Evolutionary conservation across 1,284 basidiomycete genomes (phyloP).

Genomic region (Ceratobasidium sp.): DNA sequence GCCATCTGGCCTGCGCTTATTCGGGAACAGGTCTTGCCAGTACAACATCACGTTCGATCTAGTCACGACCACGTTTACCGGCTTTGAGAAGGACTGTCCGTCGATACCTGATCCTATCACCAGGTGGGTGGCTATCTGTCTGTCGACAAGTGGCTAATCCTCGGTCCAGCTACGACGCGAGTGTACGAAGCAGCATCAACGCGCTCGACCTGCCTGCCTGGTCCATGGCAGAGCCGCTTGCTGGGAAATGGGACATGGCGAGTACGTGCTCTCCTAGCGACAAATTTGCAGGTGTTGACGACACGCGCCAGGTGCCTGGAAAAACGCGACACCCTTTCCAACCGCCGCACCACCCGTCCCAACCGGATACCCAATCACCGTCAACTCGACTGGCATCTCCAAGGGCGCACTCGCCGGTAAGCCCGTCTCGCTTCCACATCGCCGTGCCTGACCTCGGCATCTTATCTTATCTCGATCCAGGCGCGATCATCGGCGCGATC

Average conservation of each 20-base stretch:
- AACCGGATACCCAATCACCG: conserved; percentile 19
- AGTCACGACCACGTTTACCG: conserved; percentile 39
- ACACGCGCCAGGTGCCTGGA: conserved; percentile 29
- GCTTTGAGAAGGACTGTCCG: conserved; percentile 38
- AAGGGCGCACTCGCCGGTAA: conserved; percentile 42
- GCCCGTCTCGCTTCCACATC: not conserved
- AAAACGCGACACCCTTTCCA: conserved; percentile 28
- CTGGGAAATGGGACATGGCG: conserved; percentile 41
- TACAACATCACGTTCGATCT: conserved; percentile 44
- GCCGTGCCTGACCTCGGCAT: conserved; percentile 4
- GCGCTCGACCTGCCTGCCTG: conserved; percentile 32
- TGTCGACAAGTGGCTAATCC: not conserved
- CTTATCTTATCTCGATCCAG: conserved; percentile 34
- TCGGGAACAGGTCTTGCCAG: conserved; percentile 30
- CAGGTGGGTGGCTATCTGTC: conserved; percentile 4
- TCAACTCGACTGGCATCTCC: conserved; percentile 40
- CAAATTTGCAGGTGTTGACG: not conserved
- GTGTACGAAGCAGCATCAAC: conserved; percentile 26
- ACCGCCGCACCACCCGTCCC: conserved; percentile 22
- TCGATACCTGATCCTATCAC: conserved; percentile 34
- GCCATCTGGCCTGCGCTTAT: not conserved
- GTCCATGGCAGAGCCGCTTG: conserved; percentile 26
- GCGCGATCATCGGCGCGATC: conserved; percentile 37
- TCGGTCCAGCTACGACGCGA: conserved; percentile 16
- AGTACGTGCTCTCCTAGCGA: not conserved